These are phyloP conservation scores for Emericellopsis terricola DNA, from an alignment of 495 filamentous ascomycete species.

Conservation along the genomic window DNA sequence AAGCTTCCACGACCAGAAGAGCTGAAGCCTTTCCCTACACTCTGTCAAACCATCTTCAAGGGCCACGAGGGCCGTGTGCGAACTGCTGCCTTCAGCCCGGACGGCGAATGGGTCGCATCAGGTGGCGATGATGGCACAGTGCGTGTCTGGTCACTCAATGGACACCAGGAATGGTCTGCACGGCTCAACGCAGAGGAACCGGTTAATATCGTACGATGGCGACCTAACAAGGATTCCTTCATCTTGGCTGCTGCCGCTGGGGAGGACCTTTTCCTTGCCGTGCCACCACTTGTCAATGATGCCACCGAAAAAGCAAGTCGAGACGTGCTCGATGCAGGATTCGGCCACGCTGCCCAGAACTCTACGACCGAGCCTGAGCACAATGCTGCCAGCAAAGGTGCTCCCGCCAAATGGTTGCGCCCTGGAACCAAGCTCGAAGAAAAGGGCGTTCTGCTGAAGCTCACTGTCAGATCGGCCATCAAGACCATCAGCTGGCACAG, in stretches of 20 bases:
- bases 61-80: conserved; percentile 85
- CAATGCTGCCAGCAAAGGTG: conserved; percentile 51
- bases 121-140: conserved; percentile 92
- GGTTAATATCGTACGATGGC: conserved; percentile 78
- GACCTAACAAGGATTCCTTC: conserved; percentile 62
- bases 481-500: conserved; percentile 94
- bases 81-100: conserved; percentile 60
- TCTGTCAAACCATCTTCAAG: conserved; percentile 62
- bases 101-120: conserved; percentile 63
- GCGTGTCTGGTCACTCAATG: conserved; percentile 75
- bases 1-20: conserved; percentile 92
- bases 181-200: conserved; percentile 66
- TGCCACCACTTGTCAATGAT: conserved; percentile 51
- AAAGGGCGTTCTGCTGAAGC: conserved; percentile 56
- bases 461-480: conserved; percentile 61
- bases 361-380: conserved; percentile 26
- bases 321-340: conserved; percentile 68
- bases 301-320: conserved; percentile 56
- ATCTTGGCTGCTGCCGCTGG: conserved; percentile 70
- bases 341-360: conserved; percentile 66
- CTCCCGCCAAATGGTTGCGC: conserved; percentile 65
- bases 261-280: conserved; percentile 68
- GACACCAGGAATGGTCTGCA: conserved; percentile 71
- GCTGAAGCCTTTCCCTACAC: conserved; percentile 81
- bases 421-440: conserved; percentile 56